These are phyloP conservation scores for Crotalaria pallida DNA, from an alignment of 306 rosid genomes.

Conservation along the genomic window DNA sequence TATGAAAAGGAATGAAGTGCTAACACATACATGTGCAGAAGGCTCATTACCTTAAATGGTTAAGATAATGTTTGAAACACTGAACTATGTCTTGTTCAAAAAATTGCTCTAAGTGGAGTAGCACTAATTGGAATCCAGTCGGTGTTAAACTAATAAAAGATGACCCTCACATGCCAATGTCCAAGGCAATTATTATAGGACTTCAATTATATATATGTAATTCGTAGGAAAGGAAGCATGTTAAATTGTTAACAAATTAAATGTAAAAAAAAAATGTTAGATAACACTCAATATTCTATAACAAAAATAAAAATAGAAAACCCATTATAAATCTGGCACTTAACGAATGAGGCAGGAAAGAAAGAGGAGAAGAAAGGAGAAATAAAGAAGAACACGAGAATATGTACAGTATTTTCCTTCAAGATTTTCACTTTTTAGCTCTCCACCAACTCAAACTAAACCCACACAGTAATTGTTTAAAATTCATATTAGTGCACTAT, in stretches of 20 bases:
- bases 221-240: background rate
- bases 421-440: background rate
- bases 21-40: slow-evolving; percentile 13
- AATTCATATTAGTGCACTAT: background rate
- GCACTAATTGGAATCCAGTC: slow-evolving; percentile 21
- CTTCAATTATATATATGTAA: slow-evolving; percentile 3
- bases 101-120: slow-evolving; percentile 18
- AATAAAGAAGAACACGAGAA: background rate
- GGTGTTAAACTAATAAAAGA: slow-evolving; percentile 10
- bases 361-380: background rate
- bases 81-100: background rate
- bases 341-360: background rate
- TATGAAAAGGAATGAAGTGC: slow-evolving; percentile 12
- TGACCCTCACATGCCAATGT: slow-evolving; percentile 16
- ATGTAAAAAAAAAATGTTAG: no score
- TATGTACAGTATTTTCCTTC: background rate
- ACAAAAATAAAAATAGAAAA: no score
- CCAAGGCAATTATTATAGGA: background rate
- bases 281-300: background rate
- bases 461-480: background rate
- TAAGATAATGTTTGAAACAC: background rate
- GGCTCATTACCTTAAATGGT: slow-evolving; percentile 1
- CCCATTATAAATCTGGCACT: no score
- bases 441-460: background rate
- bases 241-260: background rate